Conservation (phyloP, 805 yeast genomes). For the Yarrowia divulgata region DNA sequence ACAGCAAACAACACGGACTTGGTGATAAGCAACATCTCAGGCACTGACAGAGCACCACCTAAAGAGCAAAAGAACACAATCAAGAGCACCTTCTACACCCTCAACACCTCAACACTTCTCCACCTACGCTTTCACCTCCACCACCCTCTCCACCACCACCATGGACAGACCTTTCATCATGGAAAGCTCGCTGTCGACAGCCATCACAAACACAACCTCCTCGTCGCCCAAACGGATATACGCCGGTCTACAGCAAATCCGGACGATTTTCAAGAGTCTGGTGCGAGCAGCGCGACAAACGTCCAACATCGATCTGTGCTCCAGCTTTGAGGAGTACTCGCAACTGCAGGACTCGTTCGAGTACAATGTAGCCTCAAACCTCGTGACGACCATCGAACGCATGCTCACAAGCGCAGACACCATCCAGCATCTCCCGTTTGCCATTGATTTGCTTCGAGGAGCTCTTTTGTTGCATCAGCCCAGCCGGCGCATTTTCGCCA, state of each 20-base stretch:
- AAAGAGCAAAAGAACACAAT: no score
- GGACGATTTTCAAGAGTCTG: conserved; percentile 15
- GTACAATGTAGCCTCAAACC: conserved; percentile 57
- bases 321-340: conserved; percentile 18
- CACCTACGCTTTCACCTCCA: not conserved
- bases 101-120: not conserved
- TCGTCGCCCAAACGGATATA: conserved; percentile 32
- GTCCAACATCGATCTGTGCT: conserved; percentile 4
- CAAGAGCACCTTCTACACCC: not conserved
- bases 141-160: not conserved
- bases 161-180: conserved; percentile 33
- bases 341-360: conserved; percentile 60
- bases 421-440: conserved; percentile 26
- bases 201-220: conserved; percentile 26
- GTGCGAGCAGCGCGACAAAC: conserved; percentile 15
- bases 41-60: no score
- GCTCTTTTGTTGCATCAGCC: conserved; percentile 64
- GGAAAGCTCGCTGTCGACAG: conserved; percentile 24
- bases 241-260: conserved; percentile 25
- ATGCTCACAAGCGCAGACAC: conserved; percentile 26
- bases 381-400: conserved; percentile 49
- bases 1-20: no score
- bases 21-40: no score
- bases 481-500: conserved; percentile 59
- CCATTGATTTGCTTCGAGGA: conserved; percentile 62